These are phyloP conservation scores for Suillus subalutaceus DNA, from an alignment of 768 basidiomycete genomes.

Conservation along the genomic window DNA sequence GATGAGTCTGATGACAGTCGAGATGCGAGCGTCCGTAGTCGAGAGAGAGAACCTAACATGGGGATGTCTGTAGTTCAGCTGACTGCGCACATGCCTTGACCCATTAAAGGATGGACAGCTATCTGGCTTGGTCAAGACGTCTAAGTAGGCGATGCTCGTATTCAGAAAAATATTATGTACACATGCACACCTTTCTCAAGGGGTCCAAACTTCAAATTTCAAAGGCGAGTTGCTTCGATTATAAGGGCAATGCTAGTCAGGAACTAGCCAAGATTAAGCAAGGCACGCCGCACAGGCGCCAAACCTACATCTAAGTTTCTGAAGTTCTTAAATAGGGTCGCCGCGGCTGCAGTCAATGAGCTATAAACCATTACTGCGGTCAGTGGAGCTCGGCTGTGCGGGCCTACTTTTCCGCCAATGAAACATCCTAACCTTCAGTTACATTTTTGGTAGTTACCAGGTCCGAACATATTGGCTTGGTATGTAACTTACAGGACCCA, in stretches of 20 bases:
- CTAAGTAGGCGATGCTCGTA: neutral
- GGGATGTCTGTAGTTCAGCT: neutral
- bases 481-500: too few species aligned
- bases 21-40: neutral
- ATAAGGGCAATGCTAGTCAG: neutral
- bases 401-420: neutral
- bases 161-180: neutral
- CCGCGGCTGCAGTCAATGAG: neutral
- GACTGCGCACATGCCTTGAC: neutral
- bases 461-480: neutral
- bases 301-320: neutral
- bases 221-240: neutral
- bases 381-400: neutral
- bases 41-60: slow-evolving; percentile 7
- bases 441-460: neutral
- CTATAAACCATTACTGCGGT: neutral
- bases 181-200: neutral
- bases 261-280: neutral
- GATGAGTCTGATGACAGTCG: neutral
- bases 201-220: neutral
- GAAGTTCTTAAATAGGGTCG: neutral
- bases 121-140: neutral
- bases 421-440: neutral
- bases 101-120: neutral
- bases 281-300: neutral